Conservation (phyloP, 2,329 filamentous ascomycete genomes). For the Fusarium hostae region DNA sequence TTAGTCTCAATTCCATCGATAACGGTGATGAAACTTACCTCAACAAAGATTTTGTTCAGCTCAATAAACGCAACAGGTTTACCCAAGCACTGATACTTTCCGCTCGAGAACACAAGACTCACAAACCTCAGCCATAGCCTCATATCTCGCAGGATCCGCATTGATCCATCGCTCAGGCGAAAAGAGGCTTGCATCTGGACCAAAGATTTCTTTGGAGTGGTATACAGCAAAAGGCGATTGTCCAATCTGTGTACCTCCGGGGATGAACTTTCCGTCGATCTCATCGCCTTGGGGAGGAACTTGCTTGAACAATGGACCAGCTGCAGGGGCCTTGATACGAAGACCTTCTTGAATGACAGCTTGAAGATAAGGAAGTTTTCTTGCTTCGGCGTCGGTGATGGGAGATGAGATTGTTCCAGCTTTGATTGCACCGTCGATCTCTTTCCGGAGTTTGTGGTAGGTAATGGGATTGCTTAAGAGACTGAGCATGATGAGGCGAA, state of each 20-base stretch:
- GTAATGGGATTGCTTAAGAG: constrained; percentile 61
- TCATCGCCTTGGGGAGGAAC: constrained; percentile 45
- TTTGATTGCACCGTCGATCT: constrained; percentile 61
- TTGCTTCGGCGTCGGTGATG: constrained; percentile 50
- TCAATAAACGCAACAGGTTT: constrained; percentile 53
- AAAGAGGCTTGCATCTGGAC: constrained; percentile 49
- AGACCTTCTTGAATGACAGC: constrained; percentile 62
- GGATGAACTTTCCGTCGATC: constrained; percentile 53
- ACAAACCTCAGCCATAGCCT: constrained; percentile 48
- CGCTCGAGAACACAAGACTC: constrained; percentile 53
- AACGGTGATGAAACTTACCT: constrained; percentile 47
- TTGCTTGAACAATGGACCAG: constrained; percentile 50
- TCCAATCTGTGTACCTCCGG: constrained; percentile 47
- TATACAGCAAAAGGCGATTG: constrained; percentile 48
- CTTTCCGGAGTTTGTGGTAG: constrained; percentile 58
- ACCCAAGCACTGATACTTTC: constrained; percentile 53
- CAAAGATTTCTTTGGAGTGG: constrained; percentile 48
- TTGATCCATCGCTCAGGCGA: constrained; percentile 54
- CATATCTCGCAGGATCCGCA: constrained; percentile 42
- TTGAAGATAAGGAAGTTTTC: constrained; percentile 58
- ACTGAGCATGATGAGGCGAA: constrained; percentile 62
- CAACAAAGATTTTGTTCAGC: constrained; percentile 52
- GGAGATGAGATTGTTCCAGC: constrained; percentile 38
- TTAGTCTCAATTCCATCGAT: neutral
- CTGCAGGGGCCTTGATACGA: constrained; percentile 58